Evolutionary conservation across 371 early-diverging fungal species (phyloP), one percentile per base, ranked within the genome.

Genomic region (Rhizopus stolonifer): DNA sequence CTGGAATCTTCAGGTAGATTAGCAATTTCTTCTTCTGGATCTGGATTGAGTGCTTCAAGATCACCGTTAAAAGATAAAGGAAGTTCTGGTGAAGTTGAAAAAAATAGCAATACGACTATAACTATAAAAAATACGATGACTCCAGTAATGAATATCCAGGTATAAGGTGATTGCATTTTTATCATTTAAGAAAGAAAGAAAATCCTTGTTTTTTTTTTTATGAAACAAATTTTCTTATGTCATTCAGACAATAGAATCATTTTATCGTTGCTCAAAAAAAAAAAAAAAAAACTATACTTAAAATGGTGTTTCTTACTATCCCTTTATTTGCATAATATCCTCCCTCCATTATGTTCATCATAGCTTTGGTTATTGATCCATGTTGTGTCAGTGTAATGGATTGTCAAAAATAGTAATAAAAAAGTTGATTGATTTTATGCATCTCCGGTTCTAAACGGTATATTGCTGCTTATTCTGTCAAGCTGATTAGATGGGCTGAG

Each of bases 1-100:
- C 72, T 39, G 15, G 72, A 72, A 53, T 78, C 72, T 52, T 72
- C 78, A 32, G 74, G 46, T 23, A 78, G 65, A 11, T 42, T 31
- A 4, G 63, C 61, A 18, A 78, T 45, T 25, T 57, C 47, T 4
- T 72, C 69, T 52, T 70, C 71, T 15, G 73, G 58, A 54, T 77
- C 77, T 8, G 47, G 10, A 38, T 60, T 61, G 52, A 61, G 55
- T 36, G 69, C 70, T 25, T 71, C 73, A 51, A 68, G 56, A 24
- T 70, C 70, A 36, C 52, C 61, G 24, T 49, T 49, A 21, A 58
- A 46, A 10, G 62, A 58, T 6, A 69, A 46, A 14, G 70, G 64
- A 29, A 65, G 47, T 42, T 67, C 68, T 29, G 65, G 49, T 4
- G 69, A 57, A 7, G 64, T 64, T 36, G 77, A 72, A 40, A 72